Evolutionary conservation across 78 protist species (phyloP).

Genomic region (Chrysochromulina parva): DNA sequence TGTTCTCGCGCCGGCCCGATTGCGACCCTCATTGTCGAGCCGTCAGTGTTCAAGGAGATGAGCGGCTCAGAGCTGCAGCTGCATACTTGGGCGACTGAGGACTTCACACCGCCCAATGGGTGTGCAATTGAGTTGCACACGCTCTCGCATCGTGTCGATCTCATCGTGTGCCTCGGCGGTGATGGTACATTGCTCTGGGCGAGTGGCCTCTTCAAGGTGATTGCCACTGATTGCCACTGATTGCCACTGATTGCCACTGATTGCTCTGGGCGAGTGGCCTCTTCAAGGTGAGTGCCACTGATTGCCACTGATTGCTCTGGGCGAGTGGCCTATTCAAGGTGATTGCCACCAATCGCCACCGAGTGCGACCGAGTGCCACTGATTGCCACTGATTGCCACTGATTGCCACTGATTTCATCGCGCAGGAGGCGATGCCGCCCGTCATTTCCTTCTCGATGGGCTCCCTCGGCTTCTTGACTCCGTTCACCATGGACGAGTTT

Average conservation of each 20-base stretch:
- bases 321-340: not conserved
- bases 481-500: conserved; percentile 52
- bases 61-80: not conserved
- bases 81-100: not conserved
- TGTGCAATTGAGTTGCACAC: too few species aligned
- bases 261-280: too few species aligned
- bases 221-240: too few species aligned
- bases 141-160: conserved; percentile 57
- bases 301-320: too few species aligned
- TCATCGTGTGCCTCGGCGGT: conserved; percentile 86
- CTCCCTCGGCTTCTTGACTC: conserved; percentile 85
- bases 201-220: conserved; percentile 54
- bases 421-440: conserved; percentile 61
- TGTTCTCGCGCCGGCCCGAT: too few species aligned
- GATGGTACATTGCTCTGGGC: conserved; percentile 89
- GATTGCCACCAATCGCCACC: too few species aligned
- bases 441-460: conserved; percentile 73
- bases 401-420: too few species aligned
- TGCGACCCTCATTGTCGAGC: not conserved
- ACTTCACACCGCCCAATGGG: too few species aligned
- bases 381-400: too few species aligned
- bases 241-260: too few species aligned
- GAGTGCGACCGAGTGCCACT: too few species aligned
- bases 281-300: too few species aligned
- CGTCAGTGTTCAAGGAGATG: not conserved